Evolutionary conservation across 768 basidiomycete genomes (phyloP).

Genomic region (Boletus vinaceobasis): DNA sequence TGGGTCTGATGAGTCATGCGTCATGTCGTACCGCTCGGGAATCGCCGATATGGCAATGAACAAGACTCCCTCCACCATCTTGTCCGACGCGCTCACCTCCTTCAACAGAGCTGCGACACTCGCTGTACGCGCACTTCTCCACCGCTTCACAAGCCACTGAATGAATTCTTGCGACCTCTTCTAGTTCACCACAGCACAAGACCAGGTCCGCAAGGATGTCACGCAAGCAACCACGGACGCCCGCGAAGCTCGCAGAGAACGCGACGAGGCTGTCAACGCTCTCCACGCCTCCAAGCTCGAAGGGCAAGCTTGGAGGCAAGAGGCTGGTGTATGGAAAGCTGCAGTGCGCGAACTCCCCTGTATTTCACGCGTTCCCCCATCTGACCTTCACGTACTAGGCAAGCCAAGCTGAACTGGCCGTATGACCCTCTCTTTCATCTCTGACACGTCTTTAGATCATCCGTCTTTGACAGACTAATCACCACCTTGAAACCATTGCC

Average conservation of each 20-base stretch:
- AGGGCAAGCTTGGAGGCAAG: slow-evolving; percentile 46
- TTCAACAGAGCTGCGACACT: slow-evolving; percentile 39
- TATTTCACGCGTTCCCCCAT: slow-evolving; percentile 8
- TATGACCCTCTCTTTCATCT: slow-evolving; percentile 27
- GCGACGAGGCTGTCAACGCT: slow-evolving; percentile 46
- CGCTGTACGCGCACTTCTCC: slow-evolving; percentile 32
- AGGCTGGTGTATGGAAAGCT: slow-evolving; percentile 39
- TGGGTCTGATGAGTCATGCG: not conserved
- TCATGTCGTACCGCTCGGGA: slow-evolving; percentile 14
- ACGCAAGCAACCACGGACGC: slow-evolving; percentile 45
- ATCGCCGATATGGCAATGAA: slow-evolving; percentile 27
- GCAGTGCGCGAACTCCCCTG: slow-evolving; percentile 39
- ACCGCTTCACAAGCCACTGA: not conserved
- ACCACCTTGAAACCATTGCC: slow-evolving; percentile 57
- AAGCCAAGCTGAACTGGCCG: slow-evolving; percentile 55
- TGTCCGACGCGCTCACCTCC: slow-evolving; percentile 41
- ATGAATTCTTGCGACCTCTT: not conserved
- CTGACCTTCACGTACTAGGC: slow-evolving; percentile 34
- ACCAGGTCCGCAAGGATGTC: slow-evolving; percentile 52
- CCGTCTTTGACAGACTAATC: slow-evolving; percentile 43
- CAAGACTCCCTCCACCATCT: slow-evolving; percentile 34
- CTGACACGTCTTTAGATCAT: not conserved
- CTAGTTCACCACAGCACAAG: slow-evolving; percentile 55
- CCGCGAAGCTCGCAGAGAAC: slow-evolving; percentile 47
- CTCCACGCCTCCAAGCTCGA: slow-evolving; percentile 46